Conservation (phyloP, 2,329 filamentous ascomycete species). For the Epicoccum nigrum region DNA sequence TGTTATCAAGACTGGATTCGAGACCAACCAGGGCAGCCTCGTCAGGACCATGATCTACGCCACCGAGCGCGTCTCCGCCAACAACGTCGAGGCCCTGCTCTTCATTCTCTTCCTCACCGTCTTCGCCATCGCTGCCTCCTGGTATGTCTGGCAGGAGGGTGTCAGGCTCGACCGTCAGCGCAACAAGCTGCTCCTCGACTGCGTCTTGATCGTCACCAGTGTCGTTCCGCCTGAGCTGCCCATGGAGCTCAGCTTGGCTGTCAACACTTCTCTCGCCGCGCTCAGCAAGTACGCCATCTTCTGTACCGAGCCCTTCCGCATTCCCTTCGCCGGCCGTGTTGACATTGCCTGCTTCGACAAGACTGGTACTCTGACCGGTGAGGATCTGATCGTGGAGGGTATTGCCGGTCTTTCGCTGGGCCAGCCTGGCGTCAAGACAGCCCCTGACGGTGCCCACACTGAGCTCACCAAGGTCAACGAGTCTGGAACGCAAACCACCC, state of each 20-base stretch:
- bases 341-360: slow-evolving; percentile 99
- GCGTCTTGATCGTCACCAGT: slow-evolving; percentile 95
- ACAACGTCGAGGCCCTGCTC: slow-evolving; percentile 92
- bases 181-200: slow-evolving; percentile 95
- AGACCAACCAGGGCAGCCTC: slow-evolving; percentile 96
- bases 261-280: slow-evolving; percentile 95
- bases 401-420: slow-evolving; percentile 87
- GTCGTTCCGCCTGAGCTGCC: slow-evolving; percentile 98
- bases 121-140: slow-evolving; percentile 95
- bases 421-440: slow-evolving; percentile 68
- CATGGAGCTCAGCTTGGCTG: slow-evolving; percentile 96
- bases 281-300: slow-evolving; percentile 96
- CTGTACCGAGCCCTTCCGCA: slow-evolving; percentile 98
- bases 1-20: slow-evolving; percentile 96
- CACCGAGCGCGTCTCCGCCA: slow-evolving; percentile 97
- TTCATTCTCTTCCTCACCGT: slow-evolving; percentile 97
- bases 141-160: slow-evolving; percentile 99
- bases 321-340: slow-evolving; percentile 92
- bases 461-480: slow-evolving; percentile 74
- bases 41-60: slow-evolving; percentile 99
- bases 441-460: slow-evolving; percentile 82
- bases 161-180: slow-evolving; percentile 93
- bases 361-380: slow-evolving; percentile 94
- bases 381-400: slow-evolving; percentile 95
- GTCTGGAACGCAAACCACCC: slow-evolving; percentile 79